Evolutionary conservation across 768 basidiomycete genomes (phyloP), one percentile per base, ranked within the genome.

Genomic region (Amanita subjunquillea): DNA sequence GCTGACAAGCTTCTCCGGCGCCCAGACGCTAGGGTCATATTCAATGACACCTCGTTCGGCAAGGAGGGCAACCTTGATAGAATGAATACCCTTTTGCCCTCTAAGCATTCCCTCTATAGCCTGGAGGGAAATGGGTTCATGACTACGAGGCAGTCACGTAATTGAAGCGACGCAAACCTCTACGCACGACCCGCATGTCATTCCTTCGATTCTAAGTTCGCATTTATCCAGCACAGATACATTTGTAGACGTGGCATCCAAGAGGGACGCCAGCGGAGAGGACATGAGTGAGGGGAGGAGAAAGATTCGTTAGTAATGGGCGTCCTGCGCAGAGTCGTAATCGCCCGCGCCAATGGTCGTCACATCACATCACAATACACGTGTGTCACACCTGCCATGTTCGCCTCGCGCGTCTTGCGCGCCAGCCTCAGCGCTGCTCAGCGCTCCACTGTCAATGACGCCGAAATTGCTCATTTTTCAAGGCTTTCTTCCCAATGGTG

Each of bases 21-120:
- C 78, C 96, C 96, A 99, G n/a, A 70, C 62, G 0, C 70, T 62
- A 1, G 89, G 81, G 60, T 98, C 92, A 60, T 87, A 99, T 64
- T 95, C 92, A 57, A 99, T 72, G 43, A 91, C 77, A 3, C 85
- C 95, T 12, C 95, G 83, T 66, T 99, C 95, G 10, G 96, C 91
- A 23, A 99, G 77, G n/a, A 99, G 77, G 22, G 94, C 94, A n/a
- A 99, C 93, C 63, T 92, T 91, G 55, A 96, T 70, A 9, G 85
- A 88, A 55, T 82, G 69, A 48, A 99, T 93, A n/a, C 96, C 96
- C n/a, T 81, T 70, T 65, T 94, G 90, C 15, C 72, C 73, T 61
- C 83, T 74, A 20, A 95, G 77, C 73, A 87, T 86, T 38, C 83
- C 80, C 64, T 95, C 92, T 53, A 94, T 93, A 12, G 87, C 80